Percentiles rank a stretch among this genome's conserved stretches.
These are phyloP conservation scores for Amphirosellinia nigrospora DNA, from an alignment of 495 filamentous ascomycete species.

Conservation along the genomic window DNA sequence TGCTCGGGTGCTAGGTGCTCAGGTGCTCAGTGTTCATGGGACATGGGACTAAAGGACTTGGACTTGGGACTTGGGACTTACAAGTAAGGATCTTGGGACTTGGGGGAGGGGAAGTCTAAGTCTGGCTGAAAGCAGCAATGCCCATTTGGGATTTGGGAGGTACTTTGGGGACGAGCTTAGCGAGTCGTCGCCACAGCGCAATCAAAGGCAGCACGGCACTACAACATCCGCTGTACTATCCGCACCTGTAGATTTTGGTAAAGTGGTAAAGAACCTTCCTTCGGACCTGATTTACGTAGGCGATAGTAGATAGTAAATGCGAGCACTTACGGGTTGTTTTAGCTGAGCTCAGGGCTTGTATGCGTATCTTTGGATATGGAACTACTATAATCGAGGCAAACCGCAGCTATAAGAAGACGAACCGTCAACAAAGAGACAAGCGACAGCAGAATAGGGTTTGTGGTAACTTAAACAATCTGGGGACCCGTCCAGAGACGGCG, in stretches of 20 bases:
- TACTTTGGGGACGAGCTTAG: slow-evolving; percentile 18
- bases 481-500: neutral
- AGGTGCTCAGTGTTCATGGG: too few relatives aligned
- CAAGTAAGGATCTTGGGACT: too few relatives aligned
- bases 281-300: too few relatives aligned
- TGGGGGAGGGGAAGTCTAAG: slow-evolving; percentile 24
- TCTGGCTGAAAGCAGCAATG: slow-evolving; percentile 32
- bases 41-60: too few relatives aligned
- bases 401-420: slow-evolving; percentile 14
- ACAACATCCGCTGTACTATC: slow-evolving; percentile 23
- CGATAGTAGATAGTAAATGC: slow-evolving; percentile 3
- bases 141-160: slow-evolving; percentile 24
- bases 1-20: neutral
- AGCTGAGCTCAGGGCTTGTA: neutral
- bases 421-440: neutral
- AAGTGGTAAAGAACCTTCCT: neutral
- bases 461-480: slow-evolving; percentile 1
- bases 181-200: slow-evolving; percentile 23
- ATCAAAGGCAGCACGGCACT: slow-evolving; percentile 26
- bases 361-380: neutral
- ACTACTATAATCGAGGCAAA: slow-evolving; percentile 18
- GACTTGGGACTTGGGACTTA: too few relatives aligned
- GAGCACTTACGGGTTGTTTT: slow-evolving; percentile 2
- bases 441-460: neutral
- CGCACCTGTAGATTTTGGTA: neutral